Evolutionary conservation across 2,329 filamentous ascomycete species (phyloP).

Genomic region (Xylaria sp.): DNA sequence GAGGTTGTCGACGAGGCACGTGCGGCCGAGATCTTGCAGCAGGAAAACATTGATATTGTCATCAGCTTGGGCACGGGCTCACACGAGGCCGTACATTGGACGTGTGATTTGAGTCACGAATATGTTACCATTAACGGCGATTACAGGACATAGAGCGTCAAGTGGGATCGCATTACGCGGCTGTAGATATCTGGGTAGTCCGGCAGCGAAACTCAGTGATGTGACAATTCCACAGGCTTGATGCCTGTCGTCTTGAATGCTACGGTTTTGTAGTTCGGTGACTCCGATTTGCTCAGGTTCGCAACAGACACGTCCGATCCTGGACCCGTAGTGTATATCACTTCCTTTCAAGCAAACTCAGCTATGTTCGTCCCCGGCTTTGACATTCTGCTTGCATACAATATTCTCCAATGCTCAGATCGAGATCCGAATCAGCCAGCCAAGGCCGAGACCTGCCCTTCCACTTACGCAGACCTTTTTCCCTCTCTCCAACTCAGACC

Average conservation of each 20-base stretch:
- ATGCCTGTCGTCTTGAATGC: not conserved
- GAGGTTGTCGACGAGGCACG: conserved; percentile 71
- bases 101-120: conserved; percentile 82
- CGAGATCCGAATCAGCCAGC: too few species aligned
- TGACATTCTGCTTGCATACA: too few species aligned
- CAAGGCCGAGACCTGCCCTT: too few species aligned
- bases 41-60: conserved; percentile 73
- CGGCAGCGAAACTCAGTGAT: not conserved
- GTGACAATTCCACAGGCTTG: not conserved
- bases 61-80: conserved; percentile 66
- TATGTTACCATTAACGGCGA: conserved; percentile 44
- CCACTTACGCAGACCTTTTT: too few species aligned
- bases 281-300: not conserved
- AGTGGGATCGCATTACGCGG: not conserved
- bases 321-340: too few species aligned
- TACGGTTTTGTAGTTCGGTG: not conserved
- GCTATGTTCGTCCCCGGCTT: too few species aligned
- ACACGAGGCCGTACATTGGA: conserved; percentile 71
- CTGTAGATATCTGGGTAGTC: not conserved
- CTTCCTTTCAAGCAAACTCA: too few species aligned
- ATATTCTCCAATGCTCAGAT: too few species aligned
- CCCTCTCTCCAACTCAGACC: too few species aligned
- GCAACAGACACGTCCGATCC: too few species aligned
- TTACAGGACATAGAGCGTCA: conserved; percentile 19
- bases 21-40: conserved; percentile 70